Base-by-base conservation (phyloP, 139 green algal species). In the Asterochloris sp. region DNA sequence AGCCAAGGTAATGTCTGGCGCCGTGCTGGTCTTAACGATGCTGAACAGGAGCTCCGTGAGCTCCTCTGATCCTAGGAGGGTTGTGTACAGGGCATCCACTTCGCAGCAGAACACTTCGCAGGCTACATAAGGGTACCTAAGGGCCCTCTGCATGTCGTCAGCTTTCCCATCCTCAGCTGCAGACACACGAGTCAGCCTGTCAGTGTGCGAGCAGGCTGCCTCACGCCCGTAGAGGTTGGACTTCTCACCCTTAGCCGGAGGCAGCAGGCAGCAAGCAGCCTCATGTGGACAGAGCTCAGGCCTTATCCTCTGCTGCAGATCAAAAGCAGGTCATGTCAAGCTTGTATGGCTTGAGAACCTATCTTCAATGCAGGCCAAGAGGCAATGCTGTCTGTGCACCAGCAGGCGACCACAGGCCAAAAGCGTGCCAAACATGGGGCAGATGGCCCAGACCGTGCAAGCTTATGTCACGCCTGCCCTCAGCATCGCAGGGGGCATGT, bases 41-140 rank as follows among this genome's bases (percentile, higher is more conserved):
- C 84, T 90, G 84, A 99, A 98, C 4, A 99, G 94, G 73, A 90
- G 82, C 15, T 85, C 82, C 86, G 98, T 91, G 63, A 97, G 85
- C 12, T 89, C 86, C 28, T 90, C 89, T 75, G 91, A 87, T 38
- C 96, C 93, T 62, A 98, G 81, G 74, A 99, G 87, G 17, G 93
- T 95, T 78, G 91, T 94, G 82, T 97, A 97, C 10, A 99, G 91
- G 24, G 91, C 89, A 81, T 99, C 97, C 75, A 99, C 93, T 82
- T 99, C 96, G 83, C 96, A 99, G 87, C 95, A 98, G 79, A 99
- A 97, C 67, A 99, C 91, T 85, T 99, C 96, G 85, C 96, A 99
- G 6, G 96, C 91, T 0, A 95, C 92, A 85, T 97, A 99, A n/a
- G 96, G 93, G 87, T 98, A 98, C 89, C 96, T 98, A 87, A 93